Evolutionary conservation across 192 early-diverging fungal species (phyloP), one percentile per base, ranked within the genome.

Genomic region (Entomortierella chlamydospora): DNA sequence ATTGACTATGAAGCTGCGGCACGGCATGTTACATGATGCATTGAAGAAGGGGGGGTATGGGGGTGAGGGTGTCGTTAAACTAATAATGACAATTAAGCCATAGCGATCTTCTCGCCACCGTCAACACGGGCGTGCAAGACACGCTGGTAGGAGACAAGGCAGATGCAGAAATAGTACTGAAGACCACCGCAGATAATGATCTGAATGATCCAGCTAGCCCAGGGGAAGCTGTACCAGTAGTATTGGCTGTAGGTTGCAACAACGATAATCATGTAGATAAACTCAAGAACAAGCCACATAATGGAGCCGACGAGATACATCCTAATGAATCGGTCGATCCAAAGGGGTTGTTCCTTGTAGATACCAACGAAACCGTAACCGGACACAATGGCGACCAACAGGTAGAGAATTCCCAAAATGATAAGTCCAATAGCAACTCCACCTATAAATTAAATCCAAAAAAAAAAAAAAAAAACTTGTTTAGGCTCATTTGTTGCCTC

Each of bases 81-180:
- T n/a, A n/a, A n/a, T n/a, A n/a, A n/a, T n/a, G n/a, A 41, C 13
- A 41, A 41, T 41, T 41, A 41, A 41, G 39, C 39, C 39, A 41
- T 41, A 41, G 20, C 45, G 31, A 57, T 31, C 42, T 69, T 70
- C 42, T 62, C 39, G 15, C 58, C 58, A 34, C 50, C 62, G 28
- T 49, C 31, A n/a, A 49, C 65, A 30, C 52, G 54, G 39, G 62
- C 57, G 34, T 61, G 57, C 18, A 79, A 43, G 13, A 61, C 39
- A 29, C 76, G 61, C 76, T 79, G 76, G 68, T 79, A 79, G 0
- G 68, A 70, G 39, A 70, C 76, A 22, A 79, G 42, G 57, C 61
- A 65, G 57, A 57, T 51, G 63, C 57, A 59, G 63, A 79, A 79
- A 62, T 70, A 79, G 76, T 66, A 70, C 63, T 79, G 76, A 68